phyloP scores from a whole-genome alignment of 2,329 filamentous ascomycete species.

The Neofusicoccum sp. region DNA sequence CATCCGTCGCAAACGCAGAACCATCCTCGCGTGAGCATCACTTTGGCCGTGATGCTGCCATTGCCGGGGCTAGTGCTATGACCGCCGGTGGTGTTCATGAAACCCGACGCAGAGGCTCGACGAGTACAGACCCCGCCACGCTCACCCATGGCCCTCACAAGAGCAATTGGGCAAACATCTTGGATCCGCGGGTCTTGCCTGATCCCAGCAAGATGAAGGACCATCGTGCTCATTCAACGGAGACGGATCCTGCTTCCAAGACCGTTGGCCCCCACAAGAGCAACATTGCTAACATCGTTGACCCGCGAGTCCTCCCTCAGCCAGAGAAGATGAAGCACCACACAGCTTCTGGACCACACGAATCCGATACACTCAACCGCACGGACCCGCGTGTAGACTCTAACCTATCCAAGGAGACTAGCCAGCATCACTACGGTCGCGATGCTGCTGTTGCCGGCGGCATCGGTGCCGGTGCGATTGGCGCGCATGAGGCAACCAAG shows the following conservation, averaged over 20 bases:
- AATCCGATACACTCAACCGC: conserved; percentile 25
- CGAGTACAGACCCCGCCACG: not conserved
- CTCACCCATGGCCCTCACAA: conserved; percentile 11
- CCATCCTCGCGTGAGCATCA: conserved; percentile 23
- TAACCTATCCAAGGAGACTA: conserved; percentile 19
- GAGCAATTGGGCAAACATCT: conserved; percentile 12
- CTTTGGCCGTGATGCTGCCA: conserved; percentile 27
- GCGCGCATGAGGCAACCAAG: conserved; percentile 5
- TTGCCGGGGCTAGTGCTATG: conserved; percentile 27
- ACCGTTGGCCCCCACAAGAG: conserved; percentile 28
- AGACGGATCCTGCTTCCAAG: conserved; percentile 24
- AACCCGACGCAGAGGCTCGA: not conserved
- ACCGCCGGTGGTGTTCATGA: conserved; percentile 24
- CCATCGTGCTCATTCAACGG: conserved; percentile 1
- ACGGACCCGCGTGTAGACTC: conserved; percentile 31
- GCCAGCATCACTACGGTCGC: conserved; percentile 25
- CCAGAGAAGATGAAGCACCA: conserved; percentile 29
- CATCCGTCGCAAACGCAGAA: not conserved
- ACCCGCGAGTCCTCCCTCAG: conserved; percentile 27
- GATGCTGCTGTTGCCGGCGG: conserved; percentile 28
- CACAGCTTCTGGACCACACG: conserved; percentile 24
- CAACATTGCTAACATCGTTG: conserved; percentile 26
- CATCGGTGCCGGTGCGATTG: conserved; percentile 19
- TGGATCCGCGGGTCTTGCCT: conserved; percentile 14
- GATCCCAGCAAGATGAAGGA: conserved; percentile 14